Base-by-base conservation (phyloP, 2,329 filamentous ascomycete species). In the Xylariaceae sp. region DNA sequence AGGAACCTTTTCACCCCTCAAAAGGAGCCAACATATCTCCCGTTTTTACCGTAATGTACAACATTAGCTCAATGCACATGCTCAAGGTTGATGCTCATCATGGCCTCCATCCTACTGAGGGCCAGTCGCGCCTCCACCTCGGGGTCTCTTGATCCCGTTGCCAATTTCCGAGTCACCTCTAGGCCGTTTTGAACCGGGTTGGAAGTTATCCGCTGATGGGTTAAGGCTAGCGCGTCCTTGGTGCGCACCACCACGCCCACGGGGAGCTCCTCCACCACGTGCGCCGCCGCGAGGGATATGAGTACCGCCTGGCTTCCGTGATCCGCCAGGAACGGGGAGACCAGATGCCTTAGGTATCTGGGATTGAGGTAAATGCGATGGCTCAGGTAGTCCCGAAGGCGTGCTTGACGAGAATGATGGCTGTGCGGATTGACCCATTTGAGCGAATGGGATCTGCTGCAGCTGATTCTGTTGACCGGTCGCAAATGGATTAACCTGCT, bases 181-280 rank as follows among this genome's bases (percentile, higher is more conserved):
- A 17, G 79, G 76, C 42, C 82, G 75, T 71, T 85, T 84, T 65
- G 78, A 81, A 18, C 81, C 80, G 13, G 79, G 77, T 34, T 82
- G 81, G 64, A 82, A 79, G 61, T 81, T 80, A 59, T 81, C 80
- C 11, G 77, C 81, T 9, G 74, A 72, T 1, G 78, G 76, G 67
- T 80, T 83, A 44, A 84, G 67, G 34, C 64, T 74, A n/a, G 72
- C 71, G 18, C 78, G 66, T 45, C 67, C 70, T 52, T 68, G 68
- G 49, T 66, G 64, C 4, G 52, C 73, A 5, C 72, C 71, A 4
- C 73, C 73, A 59, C 76, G 74, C 6, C 72, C 73, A 7, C 76
- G 77, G 51, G 74, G 71, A 23, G 72, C 64, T 23, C 69, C 73
- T 51, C 73, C 72, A 13, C 72, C 73, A 2, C 72, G 71, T 7